Evolutionary conservation across 2,329 filamentous ascomycete genomes (phyloP), one percentile per base, ranked within the genome.

Genomic region (Fusarium tupiense): DNA sequence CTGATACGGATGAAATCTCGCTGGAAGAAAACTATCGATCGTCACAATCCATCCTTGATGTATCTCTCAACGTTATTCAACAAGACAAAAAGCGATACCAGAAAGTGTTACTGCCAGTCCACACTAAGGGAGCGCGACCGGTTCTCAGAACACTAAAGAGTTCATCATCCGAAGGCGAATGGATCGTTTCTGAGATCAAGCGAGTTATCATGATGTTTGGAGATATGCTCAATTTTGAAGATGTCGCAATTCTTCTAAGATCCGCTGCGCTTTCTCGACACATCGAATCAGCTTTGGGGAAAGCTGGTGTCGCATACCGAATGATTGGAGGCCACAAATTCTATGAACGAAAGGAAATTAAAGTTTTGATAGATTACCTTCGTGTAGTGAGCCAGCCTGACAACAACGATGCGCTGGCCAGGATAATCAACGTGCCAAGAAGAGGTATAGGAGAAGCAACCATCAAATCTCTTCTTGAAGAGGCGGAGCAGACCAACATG

Each of bases 21-120:
- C 86, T 99, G 6, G 94, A 98, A 80, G 93, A 98, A 78, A 99
- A 98, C 78, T 99, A 99, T 80, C 90, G 96, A 29, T 98, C 96
- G 3, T 97, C 95, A 2, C 94, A 92, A 44, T 91, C 91, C 13
- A 98, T 99, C 67, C 86, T 98, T 31, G 88, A 90, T 67, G 90
- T 93, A 11, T 95, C 96, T 0, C 87, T 97, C 69, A 90, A 92
- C 69, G 91, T 99, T 54, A 98, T 99, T 70, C 92, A 98, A 81
- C 96, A 98, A 82, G 96, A 99, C 81, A 88, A 89, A 57, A 90
- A 89, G 41, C 88, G 96, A 67, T 96, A 95, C 60, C 87, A 93
- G 65, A 98, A 98, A 81, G 88, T 88, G 41, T 85, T 99, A 40
- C 86, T 94, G 57, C 91, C 96, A 4, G 93, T 96, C 1, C 96